Evolutionary conservation across 495 filamentous ascomycete species (phyloP).

Genomic region (Talaromyces adpressus): DNA sequence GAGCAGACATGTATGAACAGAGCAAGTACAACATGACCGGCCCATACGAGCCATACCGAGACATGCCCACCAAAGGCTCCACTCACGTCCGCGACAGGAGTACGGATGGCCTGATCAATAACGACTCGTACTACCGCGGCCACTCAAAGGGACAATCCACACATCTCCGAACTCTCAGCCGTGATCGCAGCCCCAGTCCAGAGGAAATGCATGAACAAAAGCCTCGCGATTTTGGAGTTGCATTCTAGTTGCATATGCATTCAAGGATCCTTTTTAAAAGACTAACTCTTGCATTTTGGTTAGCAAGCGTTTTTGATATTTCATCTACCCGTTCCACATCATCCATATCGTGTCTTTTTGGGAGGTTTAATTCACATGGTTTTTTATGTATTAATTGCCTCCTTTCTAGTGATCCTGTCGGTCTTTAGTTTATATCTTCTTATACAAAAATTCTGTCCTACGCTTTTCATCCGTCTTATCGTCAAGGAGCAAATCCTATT

Average conservation of each 20-base stretch:
- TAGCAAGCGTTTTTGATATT: conserved; percentile 1
- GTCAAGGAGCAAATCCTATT: not conserved
- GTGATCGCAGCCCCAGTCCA: conserved; percentile 7
- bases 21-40: conserved; percentile 44
- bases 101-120: conserved; percentile 32
- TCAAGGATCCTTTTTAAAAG: not conserved
- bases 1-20: conserved; percentile 33
- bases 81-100: conserved; percentile 26
- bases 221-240: conserved; percentile 7
- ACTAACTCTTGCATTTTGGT: conserved; percentile 5
- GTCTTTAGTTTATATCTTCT: not conserved
- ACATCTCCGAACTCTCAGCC: not conserved
- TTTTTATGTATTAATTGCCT: not conserved
- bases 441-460: not conserved
- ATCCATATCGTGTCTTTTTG: not conserved
- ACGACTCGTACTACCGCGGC: conserved; percentile 17
- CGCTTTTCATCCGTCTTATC: not conserved
- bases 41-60: conserved; percentile 37
- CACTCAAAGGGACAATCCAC: not conserved
- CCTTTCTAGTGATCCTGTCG: not conserved
- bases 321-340: not conserved
- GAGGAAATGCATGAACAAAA: conserved; percentile 2
- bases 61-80: conserved; percentile 16
- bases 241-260: not conserved
- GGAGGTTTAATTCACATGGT: not conserved